Percentiles rank a stretch among this genome's conserved stretches.
Evolutionary conservation across 345 rosid genomes (phyloP).

Genomic region (Carallia brachiata): DNA sequence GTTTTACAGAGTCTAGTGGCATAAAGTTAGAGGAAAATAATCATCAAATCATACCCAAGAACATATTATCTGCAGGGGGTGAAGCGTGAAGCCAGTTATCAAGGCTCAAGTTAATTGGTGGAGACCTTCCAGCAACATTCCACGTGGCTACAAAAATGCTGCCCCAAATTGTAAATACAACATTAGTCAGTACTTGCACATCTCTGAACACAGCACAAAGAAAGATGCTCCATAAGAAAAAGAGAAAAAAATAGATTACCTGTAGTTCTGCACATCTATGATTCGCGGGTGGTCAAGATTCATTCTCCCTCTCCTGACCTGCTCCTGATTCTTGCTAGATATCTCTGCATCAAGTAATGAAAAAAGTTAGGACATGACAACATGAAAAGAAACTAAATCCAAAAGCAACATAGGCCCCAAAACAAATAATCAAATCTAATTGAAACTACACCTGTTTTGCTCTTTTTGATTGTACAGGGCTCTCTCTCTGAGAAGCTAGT

Average conservation of each 20-base stretch:
- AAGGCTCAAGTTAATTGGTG: constrained; percentile 73
- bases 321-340: constrained; percentile 66
- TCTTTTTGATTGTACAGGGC: constrained; percentile 74
- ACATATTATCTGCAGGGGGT: constrained; percentile 96
- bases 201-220: not conserved
- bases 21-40: constrained; percentile 15
- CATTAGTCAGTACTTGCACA: constrained; percentile 6
- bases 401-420: constrained; percentile 5
- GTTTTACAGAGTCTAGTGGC: constrained; percentile 2
- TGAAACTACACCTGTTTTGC: constrained; percentile 64
- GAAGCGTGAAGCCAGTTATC: constrained; percentile 96
- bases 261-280: constrained; percentile 91
- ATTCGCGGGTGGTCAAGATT: constrained; percentile 91
- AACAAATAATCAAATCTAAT: not conserved
- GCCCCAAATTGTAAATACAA: constrained; percentile 31
- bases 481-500: constrained; percentile 81
- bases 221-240: not conserved
- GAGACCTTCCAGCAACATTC: constrained; percentile 98
- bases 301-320: constrained; percentile 68
- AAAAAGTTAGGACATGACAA: not conserved
- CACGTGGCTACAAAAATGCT: constrained; percentile 90
- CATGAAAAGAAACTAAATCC: constrained; percentile 4
- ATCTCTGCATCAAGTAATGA: constrained; percentile 53
- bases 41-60: constrained; percentile 60
- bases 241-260: constrained; percentile 36